phyloP scores from a whole-genome alignment of 2,329 filamentous ascomycete species.

The Talaromyces piceae region DNA sequence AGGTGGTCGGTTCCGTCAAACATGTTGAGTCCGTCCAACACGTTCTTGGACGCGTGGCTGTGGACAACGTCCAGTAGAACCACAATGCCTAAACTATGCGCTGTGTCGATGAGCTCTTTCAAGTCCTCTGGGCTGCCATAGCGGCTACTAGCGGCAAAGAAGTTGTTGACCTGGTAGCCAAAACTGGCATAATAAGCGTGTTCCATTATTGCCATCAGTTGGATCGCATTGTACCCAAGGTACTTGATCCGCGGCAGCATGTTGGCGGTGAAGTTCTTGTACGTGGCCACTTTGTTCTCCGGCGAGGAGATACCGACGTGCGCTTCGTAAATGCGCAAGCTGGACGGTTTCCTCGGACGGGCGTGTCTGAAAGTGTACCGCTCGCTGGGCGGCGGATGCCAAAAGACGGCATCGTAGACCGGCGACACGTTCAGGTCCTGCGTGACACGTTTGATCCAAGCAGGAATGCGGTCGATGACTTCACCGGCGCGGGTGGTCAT shows the following conservation, averaged over 20 bases:
- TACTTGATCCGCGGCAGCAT: conserved; percentile 86
- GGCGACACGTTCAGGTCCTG: conserved; percentile 86
- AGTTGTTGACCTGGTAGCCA: conserved; percentile 97
- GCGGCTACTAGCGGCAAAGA: conserved; percentile 93
- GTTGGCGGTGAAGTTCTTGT: conserved; percentile 92
- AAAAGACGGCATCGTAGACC: conserved; percentile 90
- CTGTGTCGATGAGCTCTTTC: conserved; percentile 93
- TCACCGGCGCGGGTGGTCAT: conserved; percentile 72
- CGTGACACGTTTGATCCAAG: conserved; percentile 96
- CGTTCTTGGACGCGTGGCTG: conserved; percentile 96
- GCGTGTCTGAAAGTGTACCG: conserved; percentile 78
- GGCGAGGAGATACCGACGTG: conserved; percentile 95
- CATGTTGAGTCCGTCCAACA: conserved; percentile 87
- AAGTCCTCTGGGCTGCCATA: conserved; percentile 91
- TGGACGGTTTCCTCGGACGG: conserved; percentile 73
- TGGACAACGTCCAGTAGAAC: conserved; percentile 94
- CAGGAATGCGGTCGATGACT: conserved; percentile 78
- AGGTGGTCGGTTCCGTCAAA: conserved; percentile 93
- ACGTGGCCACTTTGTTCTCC: conserved; percentile 80
- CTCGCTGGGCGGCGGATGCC: conserved; percentile 77
- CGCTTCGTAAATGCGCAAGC: conserved; percentile 94
- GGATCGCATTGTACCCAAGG: conserved; percentile 93
- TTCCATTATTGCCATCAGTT: conserved; percentile 98
- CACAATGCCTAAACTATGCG: conserved; percentile 81
- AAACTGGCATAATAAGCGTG: conserved; percentile 99